phyloP scores from a whole-genome alignment of 2,329 filamentous ascomycete genomes.

The Aspergillus luchuensis region DNA sequence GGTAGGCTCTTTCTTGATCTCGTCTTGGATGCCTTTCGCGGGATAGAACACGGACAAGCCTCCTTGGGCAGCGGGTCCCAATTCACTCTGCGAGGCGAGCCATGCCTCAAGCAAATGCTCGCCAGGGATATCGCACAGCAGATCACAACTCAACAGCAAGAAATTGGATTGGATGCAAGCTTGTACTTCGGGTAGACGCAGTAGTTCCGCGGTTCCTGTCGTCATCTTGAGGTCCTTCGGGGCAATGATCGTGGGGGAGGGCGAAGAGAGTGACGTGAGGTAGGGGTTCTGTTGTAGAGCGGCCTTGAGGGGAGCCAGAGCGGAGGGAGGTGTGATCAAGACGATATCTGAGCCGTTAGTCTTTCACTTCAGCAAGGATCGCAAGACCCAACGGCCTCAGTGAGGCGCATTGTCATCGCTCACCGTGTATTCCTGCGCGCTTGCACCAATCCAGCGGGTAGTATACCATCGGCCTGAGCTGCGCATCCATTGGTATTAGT shows the following conservation, averaged over 20 bases:
- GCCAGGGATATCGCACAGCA: slow-evolving; percentile 86
- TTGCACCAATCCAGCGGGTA: slow-evolving; percentile 52
- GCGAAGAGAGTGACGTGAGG: slow-evolving; percentile 49
- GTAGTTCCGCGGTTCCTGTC: slow-evolving; percentile 84
- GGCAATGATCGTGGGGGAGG: slow-evolving; percentile 31
- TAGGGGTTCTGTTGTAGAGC: slow-evolving; percentile 52
- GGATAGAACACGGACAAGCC: slow-evolving; percentile 91
- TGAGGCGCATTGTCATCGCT: slow-evolving; percentile 16
- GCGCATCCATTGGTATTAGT: slow-evolving; percentile 4
- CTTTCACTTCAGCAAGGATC: not conserved
- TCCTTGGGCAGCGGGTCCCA: slow-evolving; percentile 66
- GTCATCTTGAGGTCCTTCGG: slow-evolving; percentile 68
- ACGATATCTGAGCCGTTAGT: slow-evolving; percentile 41
- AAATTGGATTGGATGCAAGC: slow-evolving; percentile 82
- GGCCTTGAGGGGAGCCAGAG: slow-evolving; percentile 45
- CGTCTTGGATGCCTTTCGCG: slow-evolving; percentile 68
- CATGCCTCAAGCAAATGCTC: slow-evolving; percentile 83
- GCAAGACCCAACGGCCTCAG: not conserved
- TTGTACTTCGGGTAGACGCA: slow-evolving; percentile 80
- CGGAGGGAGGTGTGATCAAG: slow-evolving; percentile 49
- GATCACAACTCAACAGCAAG: slow-evolving; percentile 85
- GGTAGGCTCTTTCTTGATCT: slow-evolving; percentile 86
- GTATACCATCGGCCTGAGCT: slow-evolving; percentile 48
- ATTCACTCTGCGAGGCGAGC: slow-evolving; percentile 74
- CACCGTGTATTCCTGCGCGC: slow-evolving; percentile 51